Base-by-base conservation (phyloP, 805 yeast genomes). In the Lachancea sp. region DNA sequence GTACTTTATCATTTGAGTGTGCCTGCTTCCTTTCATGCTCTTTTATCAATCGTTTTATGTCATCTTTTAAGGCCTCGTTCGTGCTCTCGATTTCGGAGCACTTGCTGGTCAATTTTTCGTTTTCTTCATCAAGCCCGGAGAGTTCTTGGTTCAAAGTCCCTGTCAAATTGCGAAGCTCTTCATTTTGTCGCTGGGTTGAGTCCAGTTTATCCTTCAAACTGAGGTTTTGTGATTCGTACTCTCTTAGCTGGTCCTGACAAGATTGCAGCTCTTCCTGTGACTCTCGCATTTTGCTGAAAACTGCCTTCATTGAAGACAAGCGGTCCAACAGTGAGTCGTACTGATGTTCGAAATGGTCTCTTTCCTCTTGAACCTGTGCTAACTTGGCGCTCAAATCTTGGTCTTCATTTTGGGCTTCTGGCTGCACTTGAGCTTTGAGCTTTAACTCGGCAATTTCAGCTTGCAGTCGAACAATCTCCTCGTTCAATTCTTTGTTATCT, bases 221-320 rank as follows among this genome's bases (percentile, higher is more conserved):
- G 13, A 62, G 16, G 62, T 66, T 66, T 62, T 71, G 67, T 56
- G 67, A 50, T 68, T 71, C 68, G 61, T 77, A 59, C 65, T 76
- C 66, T 59, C 63, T 66, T 42, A 78, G 62, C 50, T 76, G 77
- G 15, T 71, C 75, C 51, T 77, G 76, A 1, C 76, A 70, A 3
- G 66, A 68, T 35, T 76, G 86, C 16, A 85, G 66, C 52, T 83
- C 85, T 2, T 62, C 65, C 56, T 84, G 82, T 0, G 87, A 69
- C 46, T 77, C 82, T 57, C 84, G 82, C 86, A 84, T 82, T 51
- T 85, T 84, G 33, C 67, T 71, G 61, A 85, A 85, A 2, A 85
- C 74, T 0, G 81, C 68, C 52, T 83, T 85, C 91, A 85, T 84
- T 2, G 85, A 76, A 1, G 87, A 76, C 15, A 85, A 60, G 58